Conservation (phyloP, 1,139 yeast species). For the Magnusiomyces magnusii region DNA sequence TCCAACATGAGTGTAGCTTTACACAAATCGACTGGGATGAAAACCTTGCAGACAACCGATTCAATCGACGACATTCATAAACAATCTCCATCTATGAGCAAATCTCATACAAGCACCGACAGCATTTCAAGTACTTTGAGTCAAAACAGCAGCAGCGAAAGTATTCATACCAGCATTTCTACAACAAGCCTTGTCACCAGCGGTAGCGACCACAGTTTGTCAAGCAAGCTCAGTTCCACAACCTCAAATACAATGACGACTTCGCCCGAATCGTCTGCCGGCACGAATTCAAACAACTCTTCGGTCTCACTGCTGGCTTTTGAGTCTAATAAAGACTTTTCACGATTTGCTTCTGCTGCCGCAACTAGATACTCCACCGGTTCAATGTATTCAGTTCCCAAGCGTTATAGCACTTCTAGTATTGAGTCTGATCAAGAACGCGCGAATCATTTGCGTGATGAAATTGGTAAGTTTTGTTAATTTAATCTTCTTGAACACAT, state of each 20-base stretch:
- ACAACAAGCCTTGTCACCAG: not conserved
- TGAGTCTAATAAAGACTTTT: not conserved
- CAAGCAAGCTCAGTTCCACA: not conserved
- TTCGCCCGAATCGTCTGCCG: not conserved
- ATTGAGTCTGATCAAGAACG: constrained; percentile 12
- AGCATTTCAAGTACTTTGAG: not conserved
- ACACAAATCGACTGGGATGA: too few relatives aligned
- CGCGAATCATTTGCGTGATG: constrained; percentile 9
- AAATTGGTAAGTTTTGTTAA: constrained; percentile 14
- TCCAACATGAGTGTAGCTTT: too few relatives aligned
- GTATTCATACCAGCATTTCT: not conserved
- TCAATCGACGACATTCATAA: not conserved
- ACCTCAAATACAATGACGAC: not conserved
- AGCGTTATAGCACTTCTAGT: constrained; percentile 1
- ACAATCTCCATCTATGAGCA: not conserved
- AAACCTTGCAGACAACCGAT: too few relatives aligned
- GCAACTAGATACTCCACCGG: not conserved
- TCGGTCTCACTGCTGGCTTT: not conserved
- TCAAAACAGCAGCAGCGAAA: not conserved
- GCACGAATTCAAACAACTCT: too few relatives aligned
- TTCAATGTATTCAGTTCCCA: not conserved
- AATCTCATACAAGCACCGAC: not conserved
- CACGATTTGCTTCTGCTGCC: not conserved
- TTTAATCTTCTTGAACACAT: too few relatives aligned
- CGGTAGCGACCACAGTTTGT: not conserved